Evolutionary conservation across 352 stramenopile genomes (phyloP).

Genomic region (Pythium brassicae): DNA sequence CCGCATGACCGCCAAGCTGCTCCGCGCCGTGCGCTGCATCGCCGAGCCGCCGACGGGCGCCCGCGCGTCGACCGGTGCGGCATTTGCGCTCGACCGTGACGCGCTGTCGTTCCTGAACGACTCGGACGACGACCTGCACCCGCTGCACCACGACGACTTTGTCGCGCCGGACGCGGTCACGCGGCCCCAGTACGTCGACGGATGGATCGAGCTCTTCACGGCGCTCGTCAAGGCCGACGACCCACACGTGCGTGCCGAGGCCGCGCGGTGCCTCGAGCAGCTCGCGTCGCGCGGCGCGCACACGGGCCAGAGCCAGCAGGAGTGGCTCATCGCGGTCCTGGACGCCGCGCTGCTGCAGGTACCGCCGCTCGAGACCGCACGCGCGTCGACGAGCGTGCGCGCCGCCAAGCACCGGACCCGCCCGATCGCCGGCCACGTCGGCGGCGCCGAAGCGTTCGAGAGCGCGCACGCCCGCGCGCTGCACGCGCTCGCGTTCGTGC

Average conservation of each 20-base stretch:
- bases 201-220: slow-evolving; percentile 79
- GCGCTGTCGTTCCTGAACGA: slow-evolving; percentile 61
- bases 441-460: slow-evolving; percentile 23
- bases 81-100: slow-evolving; percentile 44
- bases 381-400: slow-evolving; percentile 50
- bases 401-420: slow-evolving; percentile 55
- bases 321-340: slow-evolving; percentile 72
- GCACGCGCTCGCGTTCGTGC: slow-evolving; percentile 56
- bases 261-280: slow-evolving; percentile 54
- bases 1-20: slow-evolving; percentile 41
- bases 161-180: slow-evolving; percentile 36
- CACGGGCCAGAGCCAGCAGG: slow-evolving; percentile 58
- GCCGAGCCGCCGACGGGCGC: slow-evolving; percentile 16
- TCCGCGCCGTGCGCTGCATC: slow-evolving; percentile 47
- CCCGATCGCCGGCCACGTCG: slow-evolving; percentile 33
- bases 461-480: slow-evolving; percentile 55
- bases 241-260: slow-evolving; percentile 37
- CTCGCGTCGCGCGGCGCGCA: slow-evolving; percentile 36
- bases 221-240: slow-evolving; percentile 52
- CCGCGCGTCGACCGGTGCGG: neutral
- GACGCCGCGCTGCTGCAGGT: slow-evolving; percentile 62
- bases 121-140: slow-evolving; percentile 41
- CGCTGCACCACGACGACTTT: slow-evolving; percentile 54
- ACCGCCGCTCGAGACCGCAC: slow-evolving; percentile 32
- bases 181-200: slow-evolving; percentile 52